Evolutionary conservation across 306 rosid species (phyloP).

Genomic region (Senna siamea): DNA sequence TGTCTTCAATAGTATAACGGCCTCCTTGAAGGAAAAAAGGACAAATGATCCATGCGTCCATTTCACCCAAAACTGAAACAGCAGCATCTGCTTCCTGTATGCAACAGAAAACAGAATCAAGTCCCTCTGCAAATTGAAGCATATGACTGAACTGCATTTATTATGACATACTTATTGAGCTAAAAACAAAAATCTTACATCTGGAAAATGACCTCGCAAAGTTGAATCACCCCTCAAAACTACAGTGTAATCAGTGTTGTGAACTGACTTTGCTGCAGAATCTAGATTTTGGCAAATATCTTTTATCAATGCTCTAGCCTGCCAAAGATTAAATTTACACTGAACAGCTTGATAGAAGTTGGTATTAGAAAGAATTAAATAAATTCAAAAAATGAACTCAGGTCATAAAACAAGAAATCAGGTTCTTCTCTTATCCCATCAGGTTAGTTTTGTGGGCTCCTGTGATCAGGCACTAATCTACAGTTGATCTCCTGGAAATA

Average conservation of each 20-base stretch:
- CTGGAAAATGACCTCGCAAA: constrained; percentile 96
- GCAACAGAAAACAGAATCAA: constrained; percentile 19
- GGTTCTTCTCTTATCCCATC: not conserved
- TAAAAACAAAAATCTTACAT: constrained; percentile 60
- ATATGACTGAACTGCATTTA: constrained; percentile 32
- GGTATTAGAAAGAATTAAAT: constrained; percentile 15
- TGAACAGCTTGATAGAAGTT: constrained; percentile 35
- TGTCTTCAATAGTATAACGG: constrained; percentile 82
- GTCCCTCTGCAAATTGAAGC: constrained; percentile 37
- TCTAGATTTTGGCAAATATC: constrained; percentile 76
- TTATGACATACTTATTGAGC: not conserved
- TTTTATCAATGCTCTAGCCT: constrained; percentile 80
- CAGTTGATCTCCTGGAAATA: constrained; percentile 7
- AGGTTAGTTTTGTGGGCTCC: constrained; percentile 27
- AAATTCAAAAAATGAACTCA: constrained; percentile 28
- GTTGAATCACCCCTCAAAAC: constrained; percentile 99
- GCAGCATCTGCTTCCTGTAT: constrained; percentile 93
- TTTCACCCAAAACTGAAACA: constrained; percentile 82
- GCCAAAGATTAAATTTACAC: constrained; percentile 41
- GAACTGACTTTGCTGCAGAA: constrained; percentile 68
- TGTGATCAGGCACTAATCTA: constrained; percentile 2
- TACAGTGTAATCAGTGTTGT: constrained; percentile 68
- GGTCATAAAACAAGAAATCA: constrained; percentile 13
- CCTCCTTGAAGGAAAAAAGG: constrained; percentile 98
- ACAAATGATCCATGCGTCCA: constrained; percentile 98